Conservation (phyloP, 2,329 filamentous ascomycete genomes). For the Teratosphaeria pseudoeucalypti region DNA sequence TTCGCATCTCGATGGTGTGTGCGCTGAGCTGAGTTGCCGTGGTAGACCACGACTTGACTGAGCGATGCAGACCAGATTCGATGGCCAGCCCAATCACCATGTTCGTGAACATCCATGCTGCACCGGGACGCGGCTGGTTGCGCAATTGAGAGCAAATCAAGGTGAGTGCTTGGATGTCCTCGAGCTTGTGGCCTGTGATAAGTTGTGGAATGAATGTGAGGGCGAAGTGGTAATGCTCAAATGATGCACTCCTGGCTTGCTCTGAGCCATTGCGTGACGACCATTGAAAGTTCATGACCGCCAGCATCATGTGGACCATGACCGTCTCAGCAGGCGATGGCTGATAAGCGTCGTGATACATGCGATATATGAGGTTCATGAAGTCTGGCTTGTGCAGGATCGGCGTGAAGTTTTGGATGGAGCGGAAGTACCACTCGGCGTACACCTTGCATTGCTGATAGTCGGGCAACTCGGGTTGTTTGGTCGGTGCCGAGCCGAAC, state of each 20-base stretch:
- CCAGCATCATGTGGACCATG: constrained; percentile 68
- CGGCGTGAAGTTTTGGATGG: constrained; percentile 61
- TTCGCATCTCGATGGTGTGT: constrained; percentile 66
- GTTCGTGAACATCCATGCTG: constrained; percentile 58
- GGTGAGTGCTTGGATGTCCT: constrained; percentile 62
- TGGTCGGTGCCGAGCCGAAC: constrained; percentile 45
- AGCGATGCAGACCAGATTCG: constrained; percentile 65
- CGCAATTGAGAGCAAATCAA: constrained; percentile 64
- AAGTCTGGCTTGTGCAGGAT: constrained; percentile 69
- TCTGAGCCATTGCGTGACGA: constrained; percentile 54
- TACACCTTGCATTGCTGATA: constrained; percentile 57
- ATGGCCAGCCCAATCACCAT: constrained; percentile 58
- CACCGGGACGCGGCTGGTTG: constrained; percentile 68
- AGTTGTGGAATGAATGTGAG: constrained; percentile 60
- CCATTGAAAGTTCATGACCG: constrained; percentile 67
- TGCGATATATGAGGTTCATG: constrained; percentile 53
- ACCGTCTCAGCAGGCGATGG: constrained; percentile 56
- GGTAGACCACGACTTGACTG: constrained; percentile 48
- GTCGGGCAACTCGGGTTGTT: constrained; percentile 49
- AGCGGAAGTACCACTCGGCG: constrained; percentile 64
- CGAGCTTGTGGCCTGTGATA: constrained; percentile 48
- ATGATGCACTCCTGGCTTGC: constrained; percentile 53
- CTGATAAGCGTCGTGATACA: constrained; percentile 61
- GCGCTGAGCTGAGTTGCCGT: constrained; percentile 40
- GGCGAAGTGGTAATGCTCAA: constrained; percentile 69